Base-by-base conservation (phyloP, 768 basidiomycete genomes). In the Lactarius pseudohatsudake region DNA sequence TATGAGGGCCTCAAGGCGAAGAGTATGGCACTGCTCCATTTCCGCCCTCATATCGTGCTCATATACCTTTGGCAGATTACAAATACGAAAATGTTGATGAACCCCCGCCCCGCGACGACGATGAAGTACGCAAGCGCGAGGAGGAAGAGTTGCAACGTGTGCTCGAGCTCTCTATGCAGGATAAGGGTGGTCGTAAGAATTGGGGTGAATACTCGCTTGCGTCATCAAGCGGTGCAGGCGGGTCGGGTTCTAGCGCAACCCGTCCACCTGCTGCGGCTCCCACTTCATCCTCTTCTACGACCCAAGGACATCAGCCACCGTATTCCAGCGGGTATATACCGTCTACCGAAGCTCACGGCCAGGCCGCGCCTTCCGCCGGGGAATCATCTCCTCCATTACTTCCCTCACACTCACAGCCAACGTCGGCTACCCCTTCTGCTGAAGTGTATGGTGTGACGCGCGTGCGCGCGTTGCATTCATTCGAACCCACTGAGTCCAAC, bases 101-200 rank as follows among this genome's bases (percentile, higher is more conserved):
- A 72, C 79, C 86, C 18, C 81, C 86, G 4, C 90, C 91, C 0
- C 88, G 86, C 1, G 74, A 84, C 0, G 91, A 92, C 68, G 93
- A 94, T 67, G 92, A 92, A 15, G 85, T 86, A 53, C 84, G 91
- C 15, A 81, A 92, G 15, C 84, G 85, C 66, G 96, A 98, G 74
- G 96, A 98, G 72, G 96, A 96, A 73, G 96, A 98, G 71, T 86
- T 98, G 2, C 92, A 94, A 73, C 86, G 94, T 5, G 96, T 89
- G 0, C 81, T 98, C 32, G 95, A 96, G 73, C 87, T 97, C 79
- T 93, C 91, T n/a, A 89, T 94, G 79, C 87, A 89, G 62, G 95
- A 98, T 74, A 90, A 89, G 69, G 95, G 95, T 13, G 95, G 94
- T 0, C 82, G 92, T 57, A 71, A 74, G 6, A 79, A 82, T 40